A percentile compares a stretch with the other conserved stretches of the same genome.
Conservation (phyloP, 2,329 filamentous ascomycete species). For the Verruconis gallopava region DNA sequence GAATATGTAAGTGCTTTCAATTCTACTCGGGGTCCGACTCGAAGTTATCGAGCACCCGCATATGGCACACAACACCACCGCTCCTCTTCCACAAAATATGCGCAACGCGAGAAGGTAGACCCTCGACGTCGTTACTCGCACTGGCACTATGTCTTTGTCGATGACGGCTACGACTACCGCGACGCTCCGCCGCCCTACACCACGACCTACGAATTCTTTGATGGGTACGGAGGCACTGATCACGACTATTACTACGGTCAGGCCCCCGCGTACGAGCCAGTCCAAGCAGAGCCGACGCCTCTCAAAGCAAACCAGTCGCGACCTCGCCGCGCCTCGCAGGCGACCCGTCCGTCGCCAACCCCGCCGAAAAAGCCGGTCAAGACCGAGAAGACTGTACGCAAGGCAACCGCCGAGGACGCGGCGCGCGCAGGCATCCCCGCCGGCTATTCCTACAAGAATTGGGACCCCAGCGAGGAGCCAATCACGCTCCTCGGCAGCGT, state of each 20-base stretch:
- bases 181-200: slow-evolving; percentile 36
- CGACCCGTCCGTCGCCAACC: slow-evolving; percentile 30
- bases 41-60: slow-evolving; percentile 28
- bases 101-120: slow-evolving; percentile 20
- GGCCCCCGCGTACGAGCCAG: slow-evolving; percentile 21
- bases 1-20: slow-evolving; percentile 55
- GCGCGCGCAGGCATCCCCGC: slow-evolving; percentile 57
- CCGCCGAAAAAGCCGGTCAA: slow-evolving; percentile 23
- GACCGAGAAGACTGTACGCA: slow-evolving; percentile 26
- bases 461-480: slow-evolving; percentile 88
- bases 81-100: slow-evolving; percentile 17
- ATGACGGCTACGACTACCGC: slow-evolving; percentile 35
- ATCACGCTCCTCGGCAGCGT: slow-evolving; percentile 91
- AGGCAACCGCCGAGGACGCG: slow-evolving; percentile 54
- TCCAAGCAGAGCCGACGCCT: slow-evolving; percentile 26
- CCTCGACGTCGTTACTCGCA: slow-evolving; percentile 37
- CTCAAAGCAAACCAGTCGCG: slow-evolving; percentile 28
- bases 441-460: slow-evolving; percentile 94
- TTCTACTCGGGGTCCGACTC: slow-evolving; percentile 14
- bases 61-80: slow-evolving; percentile 18
- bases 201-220: slow-evolving; percentile 38
- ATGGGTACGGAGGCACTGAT: slow-evolving; percentile 44
- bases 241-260: slow-evolving; percentile 33
- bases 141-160: slow-evolving; percentile 42
- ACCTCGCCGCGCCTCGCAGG: slow-evolving; percentile 41